Evolutionary conservation across 164 flowering plant species (phyloP), one percentile per base, ranked within the genome.

Genomic region (Warburgia ugandensis): DNA sequence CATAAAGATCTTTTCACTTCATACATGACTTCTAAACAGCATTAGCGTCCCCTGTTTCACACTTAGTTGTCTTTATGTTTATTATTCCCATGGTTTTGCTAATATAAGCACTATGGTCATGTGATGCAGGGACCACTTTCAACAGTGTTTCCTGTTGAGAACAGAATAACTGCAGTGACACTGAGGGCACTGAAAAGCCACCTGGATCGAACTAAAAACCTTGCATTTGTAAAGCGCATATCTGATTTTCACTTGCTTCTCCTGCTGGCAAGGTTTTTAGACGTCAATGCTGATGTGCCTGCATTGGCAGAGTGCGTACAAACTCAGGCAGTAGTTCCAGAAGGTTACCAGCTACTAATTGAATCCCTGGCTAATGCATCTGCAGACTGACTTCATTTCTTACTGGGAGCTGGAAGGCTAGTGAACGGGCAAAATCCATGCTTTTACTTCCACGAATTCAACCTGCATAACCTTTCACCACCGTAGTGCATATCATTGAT

Each of bases 181-280:
- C 67, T 73, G 79, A 74, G 60, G 60, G 81, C 86, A 4, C 65
- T 86, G 62, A 86, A 74, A 68, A 76, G 26, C 62, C 92, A 84
- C 59, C 74, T 90, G 33, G 87, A 84, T 48, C 74, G 86, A 16
- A 27, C 75, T 29, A 84, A 73, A 65, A 66, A 45, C 54, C 78
- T 84, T 45, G 77, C 89, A 5, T 84, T 86, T 51, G 91, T 79
- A 64, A 90, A 86, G 73, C 63, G 84, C 17, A 80, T 86, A 23
- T 80, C 96, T 12, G 97, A 90, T 67, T 90, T 86, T 51, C 94
- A 86, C 61, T 62, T 90, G 51, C 78, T 82, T 47, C 83, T 90
- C 4, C 56, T 81, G 31, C 56, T 90, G 55, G 78, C 81, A 22
- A 81, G 74, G 73, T 76, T 64, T 55, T 61, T 86, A 32, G 96